Percentiles rank a stretch among this genome's conserved stretches.
phyloP scores from a whole-genome alignment of 1,139 yeast species.

The Pichia sp. region DNA sequence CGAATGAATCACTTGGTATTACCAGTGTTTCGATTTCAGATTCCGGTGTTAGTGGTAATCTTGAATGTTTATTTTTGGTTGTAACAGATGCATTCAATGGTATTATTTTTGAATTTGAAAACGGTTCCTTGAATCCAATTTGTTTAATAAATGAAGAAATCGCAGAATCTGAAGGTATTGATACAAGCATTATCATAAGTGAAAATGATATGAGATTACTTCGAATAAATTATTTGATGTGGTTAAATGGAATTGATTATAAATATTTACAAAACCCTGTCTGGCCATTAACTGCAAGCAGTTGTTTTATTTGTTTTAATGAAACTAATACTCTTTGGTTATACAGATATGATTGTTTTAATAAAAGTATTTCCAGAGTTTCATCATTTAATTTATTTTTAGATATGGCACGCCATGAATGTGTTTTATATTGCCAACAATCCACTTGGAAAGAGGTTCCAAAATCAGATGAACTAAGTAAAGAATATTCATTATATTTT shows the following conservation, averaged over 20 bases:
- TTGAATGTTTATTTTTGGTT: constrained; percentile 16
- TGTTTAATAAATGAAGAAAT: constrained; percentile 17
- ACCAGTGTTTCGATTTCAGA: constrained; percentile 21
- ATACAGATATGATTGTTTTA: constrained; percentile 12
- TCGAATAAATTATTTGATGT: constrained; percentile 25
- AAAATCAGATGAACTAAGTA: background rate
- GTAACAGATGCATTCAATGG: constrained; percentile 25
- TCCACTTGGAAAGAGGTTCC: constrained; percentile 20
- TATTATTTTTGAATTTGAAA: constrained; percentile 16
- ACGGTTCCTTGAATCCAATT: constrained; percentile 17
- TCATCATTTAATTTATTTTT: constrained; percentile 9
- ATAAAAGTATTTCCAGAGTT: constrained; percentile 6
- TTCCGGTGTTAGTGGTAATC: constrained; percentile 19
- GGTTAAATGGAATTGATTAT: constrained; percentile 18
- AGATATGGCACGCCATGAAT: constrained; percentile 11
- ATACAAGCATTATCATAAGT: constrained; percentile 15
- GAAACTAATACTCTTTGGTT: constrained; percentile 18
- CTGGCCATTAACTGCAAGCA: constrained; percentile 19
- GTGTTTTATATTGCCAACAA: constrained; percentile 16
- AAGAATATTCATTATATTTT: background rate
- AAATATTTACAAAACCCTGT: constrained; percentile 10
- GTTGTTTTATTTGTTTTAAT: constrained; percentile 21
- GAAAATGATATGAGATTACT: constrained; percentile 18
- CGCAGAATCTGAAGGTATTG: constrained; percentile 16
- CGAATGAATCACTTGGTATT: constrained; percentile 4